Evolutionary conservation across 345 rosid genomes (phyloP).

Genomic region (Sonneratia alba): DNA sequence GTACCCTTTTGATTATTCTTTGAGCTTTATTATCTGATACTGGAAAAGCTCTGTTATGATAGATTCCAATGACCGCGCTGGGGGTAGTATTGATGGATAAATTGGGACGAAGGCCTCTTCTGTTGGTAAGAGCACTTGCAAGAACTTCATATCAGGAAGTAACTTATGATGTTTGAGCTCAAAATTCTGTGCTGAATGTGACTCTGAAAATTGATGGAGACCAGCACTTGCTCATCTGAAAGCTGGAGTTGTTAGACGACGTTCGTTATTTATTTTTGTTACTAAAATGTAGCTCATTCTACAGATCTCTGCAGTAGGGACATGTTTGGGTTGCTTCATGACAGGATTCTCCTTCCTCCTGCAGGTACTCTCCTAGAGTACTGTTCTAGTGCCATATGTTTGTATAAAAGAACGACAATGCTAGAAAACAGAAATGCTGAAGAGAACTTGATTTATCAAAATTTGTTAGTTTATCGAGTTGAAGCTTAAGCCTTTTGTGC

Average conservation of each 20-base stretch:
- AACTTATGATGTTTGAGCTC: background rate
- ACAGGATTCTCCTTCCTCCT: conserved; percentile 44
- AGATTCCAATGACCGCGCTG: conserved; percentile 62
- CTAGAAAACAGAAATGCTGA: no score
- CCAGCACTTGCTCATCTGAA: no score
- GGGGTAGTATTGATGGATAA: conserved; percentile 61
- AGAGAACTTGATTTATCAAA: background rate
- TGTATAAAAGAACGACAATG: background rate
- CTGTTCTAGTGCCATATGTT: background rate
- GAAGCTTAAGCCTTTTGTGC: background rate
- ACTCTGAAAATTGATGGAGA: no score
- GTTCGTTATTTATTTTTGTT: background rate
- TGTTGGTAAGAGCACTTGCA: conserved; percentile 39
- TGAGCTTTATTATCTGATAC: background rate
- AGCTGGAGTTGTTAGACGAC: no score
- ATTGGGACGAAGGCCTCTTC: conserved; percentile 65
- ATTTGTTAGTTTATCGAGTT: background rate
- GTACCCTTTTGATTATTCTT: conserved; percentile 1
- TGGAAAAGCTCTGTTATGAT: conserved; percentile 1
- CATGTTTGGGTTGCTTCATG: conserved; percentile 69
- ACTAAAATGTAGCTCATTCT: background rate
- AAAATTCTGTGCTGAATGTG: conserved; percentile 1
- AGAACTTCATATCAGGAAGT: background rate
- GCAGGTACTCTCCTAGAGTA: conserved; percentile 26
- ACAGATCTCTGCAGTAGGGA: conserved; percentile 79